Evolutionary conservation across 2,329 filamentous ascomycete species (phyloP).

Genomic region (Grosmannia serpens): DNA sequence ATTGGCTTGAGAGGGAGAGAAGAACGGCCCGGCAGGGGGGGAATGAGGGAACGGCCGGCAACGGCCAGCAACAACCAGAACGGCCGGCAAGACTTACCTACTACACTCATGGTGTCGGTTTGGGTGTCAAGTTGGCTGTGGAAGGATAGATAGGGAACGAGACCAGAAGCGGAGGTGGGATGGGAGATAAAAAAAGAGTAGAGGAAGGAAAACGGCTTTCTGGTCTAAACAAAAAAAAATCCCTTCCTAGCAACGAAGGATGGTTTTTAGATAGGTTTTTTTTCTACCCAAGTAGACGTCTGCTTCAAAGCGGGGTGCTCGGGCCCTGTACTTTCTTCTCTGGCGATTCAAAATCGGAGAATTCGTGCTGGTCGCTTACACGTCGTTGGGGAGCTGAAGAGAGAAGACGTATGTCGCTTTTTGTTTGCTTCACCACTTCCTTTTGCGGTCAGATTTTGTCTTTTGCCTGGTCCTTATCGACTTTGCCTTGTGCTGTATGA

Average conservation of each 20-base stretch:
- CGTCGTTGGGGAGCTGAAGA: background rate
- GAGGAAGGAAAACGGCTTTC: background rate
- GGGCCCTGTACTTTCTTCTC: background rate
- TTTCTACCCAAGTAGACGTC: background rate
- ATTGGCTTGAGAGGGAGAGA: background rate
- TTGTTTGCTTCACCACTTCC: background rate
- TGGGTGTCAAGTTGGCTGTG: conserved; percentile 1
- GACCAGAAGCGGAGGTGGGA: too few relatives aligned
- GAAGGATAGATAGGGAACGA: background rate
- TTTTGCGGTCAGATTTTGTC: background rate
- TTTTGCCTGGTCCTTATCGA: background rate
- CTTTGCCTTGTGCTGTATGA: background rate
- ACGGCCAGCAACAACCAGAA: background rate
- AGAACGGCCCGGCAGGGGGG: too few relatives aligned
- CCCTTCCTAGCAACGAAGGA: background rate
- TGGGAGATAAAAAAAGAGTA: background rate
- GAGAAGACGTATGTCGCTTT: background rate
- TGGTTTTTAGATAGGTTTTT: background rate
- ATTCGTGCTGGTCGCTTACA: background rate
- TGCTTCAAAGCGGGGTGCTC: background rate
- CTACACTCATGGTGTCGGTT: conserved; percentile 13
- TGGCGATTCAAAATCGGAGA: background rate
- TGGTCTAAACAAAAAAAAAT: conserved; percentile 1
- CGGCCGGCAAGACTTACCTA: conserved; percentile 9
- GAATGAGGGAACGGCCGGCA: background rate